A percentile compares a stretch with the other conserved stretches of the same genome.
Evolutionary conservation across 1,139 yeast genomes (phyloP).

Genomic region (Candida glucosophila): DNA sequence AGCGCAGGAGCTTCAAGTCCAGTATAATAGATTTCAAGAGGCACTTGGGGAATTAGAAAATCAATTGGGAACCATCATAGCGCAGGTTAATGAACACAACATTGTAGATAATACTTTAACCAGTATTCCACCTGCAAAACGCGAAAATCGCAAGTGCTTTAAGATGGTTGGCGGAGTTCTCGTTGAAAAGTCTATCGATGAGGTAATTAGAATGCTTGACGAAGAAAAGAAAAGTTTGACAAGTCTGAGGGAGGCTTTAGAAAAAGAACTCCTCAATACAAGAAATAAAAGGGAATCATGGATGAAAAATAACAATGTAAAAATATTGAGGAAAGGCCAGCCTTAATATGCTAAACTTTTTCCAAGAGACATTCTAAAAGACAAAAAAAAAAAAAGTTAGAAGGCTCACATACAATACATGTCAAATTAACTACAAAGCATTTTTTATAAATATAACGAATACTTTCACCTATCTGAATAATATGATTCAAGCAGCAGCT

Average conservation of each 20-base stretch:
- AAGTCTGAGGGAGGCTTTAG: conserved; percentile 36
- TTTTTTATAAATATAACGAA: no score
- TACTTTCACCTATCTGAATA: no score
- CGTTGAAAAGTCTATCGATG: conserved; percentile 72
- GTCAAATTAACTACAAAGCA: background rate
- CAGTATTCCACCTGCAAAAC: conserved; percentile 22
- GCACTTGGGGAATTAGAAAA: conserved; percentile 48
- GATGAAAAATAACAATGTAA: conserved; percentile 60
- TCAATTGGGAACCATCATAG: conserved; percentile 41
- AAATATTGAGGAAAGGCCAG: conserved; percentile 38
- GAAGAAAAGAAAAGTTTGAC: conserved; percentile 44
- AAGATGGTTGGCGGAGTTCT: conserved; percentile 93
- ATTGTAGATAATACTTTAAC: conserved; percentile 29
- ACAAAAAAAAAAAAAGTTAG: background rate
- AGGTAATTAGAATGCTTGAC: conserved; percentile 61
- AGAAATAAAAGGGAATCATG: conserved; percentile 56
- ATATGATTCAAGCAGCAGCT: no score
- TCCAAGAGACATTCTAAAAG: background rate
- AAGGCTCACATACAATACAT: conserved; percentile 2
- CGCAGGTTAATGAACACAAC: conserved; percentile 34
- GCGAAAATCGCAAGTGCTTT: conserved; percentile 67
- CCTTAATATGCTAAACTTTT: conserved; percentile 2
- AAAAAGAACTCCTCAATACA: conserved; percentile 35
- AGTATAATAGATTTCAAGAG: conserved; percentile 57
- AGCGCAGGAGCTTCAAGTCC: conserved; percentile 45